A percentile compares a stretch with the other conserved stretches of the same genome.
Evolutionary conservation across 495 filamentous ascomycete species (phyloP).

Genomic region (Podospora pseudoanserina): DNA sequence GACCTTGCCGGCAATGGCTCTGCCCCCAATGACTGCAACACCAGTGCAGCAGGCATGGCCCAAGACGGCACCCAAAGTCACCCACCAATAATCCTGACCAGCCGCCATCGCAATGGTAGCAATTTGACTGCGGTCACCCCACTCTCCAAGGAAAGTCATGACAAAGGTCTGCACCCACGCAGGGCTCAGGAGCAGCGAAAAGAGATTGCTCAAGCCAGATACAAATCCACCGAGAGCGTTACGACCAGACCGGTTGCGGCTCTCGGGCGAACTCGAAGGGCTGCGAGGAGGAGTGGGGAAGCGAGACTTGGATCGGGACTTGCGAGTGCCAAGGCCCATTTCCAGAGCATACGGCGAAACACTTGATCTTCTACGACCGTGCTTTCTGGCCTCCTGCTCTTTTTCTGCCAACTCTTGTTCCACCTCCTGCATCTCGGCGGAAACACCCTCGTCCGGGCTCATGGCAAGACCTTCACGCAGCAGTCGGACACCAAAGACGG

Average conservation of each 20-base stretch:
- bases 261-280: constrained; percentile 55
- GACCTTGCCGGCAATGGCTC: constrained; percentile 88
- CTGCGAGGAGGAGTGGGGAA: constrained; percentile 58
- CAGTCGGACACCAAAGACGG: constrained; percentile 83
- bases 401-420: constrained; percentile 95
- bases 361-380: constrained; percentile 51
- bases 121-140: constrained; percentile 97
- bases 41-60: constrained; percentile 89
- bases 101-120: constrained; percentile 99
- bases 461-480: constrained; percentile 85
- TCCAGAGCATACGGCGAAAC: constrained; percentile 63
- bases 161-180: constrained; percentile 99
- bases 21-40: constrained; percentile 87
- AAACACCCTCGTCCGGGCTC: constrained; percentile 80
- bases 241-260: constrained; percentile 41
- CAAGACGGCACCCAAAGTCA: constrained; percentile 80
- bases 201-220: constrained; percentile 75
- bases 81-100: constrained; percentile 98
- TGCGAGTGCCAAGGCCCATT: constrained; percentile 55
- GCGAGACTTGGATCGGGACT: constrained; percentile 57
- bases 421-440: constrained; percentile 95
- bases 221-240: constrained; percentile 37
- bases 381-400: constrained; percentile 62
- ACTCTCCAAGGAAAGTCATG: constrained; percentile 98
- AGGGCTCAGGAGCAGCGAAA: constrained; percentile 82